Evolutionary conservation across 371 early-diverging fungal genomes (phyloP), one percentile per base, ranked within the genome.

Genomic region (Neoconidiobolus thromboides): DNA sequence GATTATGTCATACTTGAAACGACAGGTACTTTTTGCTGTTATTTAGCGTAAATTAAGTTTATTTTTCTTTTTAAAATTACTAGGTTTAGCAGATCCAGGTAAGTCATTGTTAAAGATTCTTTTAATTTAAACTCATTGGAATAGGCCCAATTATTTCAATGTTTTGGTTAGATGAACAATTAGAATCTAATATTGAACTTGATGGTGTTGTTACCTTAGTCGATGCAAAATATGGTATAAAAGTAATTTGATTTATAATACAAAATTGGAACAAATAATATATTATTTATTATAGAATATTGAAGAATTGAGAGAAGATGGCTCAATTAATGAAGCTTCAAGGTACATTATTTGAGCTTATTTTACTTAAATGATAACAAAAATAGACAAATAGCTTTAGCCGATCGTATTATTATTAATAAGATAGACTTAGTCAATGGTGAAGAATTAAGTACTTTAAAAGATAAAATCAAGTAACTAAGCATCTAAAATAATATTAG

Each of bases 1-100:
- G 98, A 97, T 66, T 93, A 94, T 66, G 91, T 97, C 44, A 61
- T 97, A 38, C 65, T 97, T 49, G 96, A 97, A 68, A 95, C 97
- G 2, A 91, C 89, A 61, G 93, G 78, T 62, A 26, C 26, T 26
- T 26, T 26, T 26, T 26, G 26, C 26, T 26, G 26, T 26, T 26
- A 26, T 26, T 26, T 26, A 26, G 26, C 90, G 26, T 26, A 26
- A 26, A 26, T 26, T 26, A 26, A 26, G 26, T 26, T 26, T 26
- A 26, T 26, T 26, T 26, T 26, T 26, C 26, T 26, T 26, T 26
- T 26, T 26, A 26, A 26, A 26, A 26, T 26, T 26, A 26, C 26
- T 26, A 26, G 26, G 26, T 26, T 26, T 26, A 26, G 26, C 26
- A 26, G 26, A 26, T 26, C 26, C 26, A 26, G 26, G 26, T 26